These are phyloP conservation scores for Tetragonia tetragonoides DNA, from an alignment of 148 eudicot species.

Conservation along the genomic window DNA sequence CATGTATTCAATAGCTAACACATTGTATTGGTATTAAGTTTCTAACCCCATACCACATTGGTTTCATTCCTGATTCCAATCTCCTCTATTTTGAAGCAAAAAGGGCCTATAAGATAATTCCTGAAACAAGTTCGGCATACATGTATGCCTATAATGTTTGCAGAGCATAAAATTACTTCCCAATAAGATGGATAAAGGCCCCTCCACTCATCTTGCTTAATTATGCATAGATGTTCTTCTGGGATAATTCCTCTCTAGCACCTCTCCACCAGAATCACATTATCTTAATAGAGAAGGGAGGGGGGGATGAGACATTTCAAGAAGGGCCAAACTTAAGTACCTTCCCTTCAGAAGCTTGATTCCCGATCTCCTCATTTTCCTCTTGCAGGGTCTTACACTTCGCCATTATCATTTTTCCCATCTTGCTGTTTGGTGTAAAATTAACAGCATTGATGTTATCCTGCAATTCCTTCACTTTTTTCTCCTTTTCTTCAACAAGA, in stretches of 20 bases:
- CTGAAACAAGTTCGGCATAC: not conserved
- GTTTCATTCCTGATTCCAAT: no score
- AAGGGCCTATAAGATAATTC: not conserved
- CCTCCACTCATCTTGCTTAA: not conserved
- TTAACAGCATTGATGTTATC: slow-evolving; percentile 77
- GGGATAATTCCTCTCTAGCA: no score
- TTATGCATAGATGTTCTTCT: not conserved
- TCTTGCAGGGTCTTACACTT: slow-evolving; percentile 90
- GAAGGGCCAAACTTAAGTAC: slow-evolving; percentile 30
- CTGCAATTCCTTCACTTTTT: slow-evolving; percentile 87
- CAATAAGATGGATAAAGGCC: not conserved
- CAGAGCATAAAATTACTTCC: no score
- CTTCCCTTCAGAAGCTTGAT: slow-evolving; percentile 98
- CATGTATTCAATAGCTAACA: no score
- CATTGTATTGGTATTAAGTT: no score
- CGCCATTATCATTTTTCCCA: slow-evolving; percentile 94
- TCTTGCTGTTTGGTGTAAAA: slow-evolving; percentile 88
- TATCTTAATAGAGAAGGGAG: not conserved
- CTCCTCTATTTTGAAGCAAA: no score
- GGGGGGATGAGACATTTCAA: not conserved
- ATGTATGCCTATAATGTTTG: not conserved
- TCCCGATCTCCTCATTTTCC: slow-evolving; percentile 99
- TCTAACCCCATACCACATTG: no score
- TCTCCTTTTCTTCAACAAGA: slow-evolving; percentile 96
- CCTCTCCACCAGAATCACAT: not conserved